Conservation (phyloP, 2,329 filamentous ascomycete species). For the Ophiostoma angusticollis region DNA sequence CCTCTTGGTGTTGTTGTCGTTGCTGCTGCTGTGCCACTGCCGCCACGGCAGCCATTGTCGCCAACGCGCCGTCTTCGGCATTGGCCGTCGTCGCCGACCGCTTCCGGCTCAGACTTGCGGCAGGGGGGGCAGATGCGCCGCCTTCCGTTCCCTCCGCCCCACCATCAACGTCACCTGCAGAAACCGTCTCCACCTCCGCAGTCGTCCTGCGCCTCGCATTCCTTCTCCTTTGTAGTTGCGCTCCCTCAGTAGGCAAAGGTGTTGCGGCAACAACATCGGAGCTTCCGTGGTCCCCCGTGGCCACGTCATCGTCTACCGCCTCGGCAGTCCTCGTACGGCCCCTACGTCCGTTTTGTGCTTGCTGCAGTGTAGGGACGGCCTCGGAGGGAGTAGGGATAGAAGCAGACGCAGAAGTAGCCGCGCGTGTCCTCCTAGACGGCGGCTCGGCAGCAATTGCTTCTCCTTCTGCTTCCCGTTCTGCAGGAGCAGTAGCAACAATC, state of each 20-base stretch:
- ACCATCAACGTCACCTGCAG: too few species aligned
- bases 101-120: too few species aligned
- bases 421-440: not conserved
- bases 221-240: too few species aligned
- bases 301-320: not conserved
- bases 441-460: not conserved
- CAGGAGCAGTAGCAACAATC: not conserved
- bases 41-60: too few species aligned
- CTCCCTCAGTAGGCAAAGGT: too few species aligned
- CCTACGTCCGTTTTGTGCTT: not conserved
- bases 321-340: slow-evolving; percentile 1
- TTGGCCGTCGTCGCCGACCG: not conserved
- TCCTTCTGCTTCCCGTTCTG: not conserved
- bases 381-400: not conserved
- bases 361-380: not conserved
- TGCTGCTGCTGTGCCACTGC: too few species aligned
- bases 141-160: too few species aligned
- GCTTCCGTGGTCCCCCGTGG: not conserved
- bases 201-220: not conserved
- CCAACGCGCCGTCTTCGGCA: too few species aligned
- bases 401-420: too few species aligned
- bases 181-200: too few species aligned
- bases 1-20: not conserved
- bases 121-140: too few species aligned
- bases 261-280: too few species aligned